Evolutionary conservation across 179 eudicot genomes (phyloP), one percentile per base, ranked within the genome.

Genomic region (Silene coronaria): DNA sequence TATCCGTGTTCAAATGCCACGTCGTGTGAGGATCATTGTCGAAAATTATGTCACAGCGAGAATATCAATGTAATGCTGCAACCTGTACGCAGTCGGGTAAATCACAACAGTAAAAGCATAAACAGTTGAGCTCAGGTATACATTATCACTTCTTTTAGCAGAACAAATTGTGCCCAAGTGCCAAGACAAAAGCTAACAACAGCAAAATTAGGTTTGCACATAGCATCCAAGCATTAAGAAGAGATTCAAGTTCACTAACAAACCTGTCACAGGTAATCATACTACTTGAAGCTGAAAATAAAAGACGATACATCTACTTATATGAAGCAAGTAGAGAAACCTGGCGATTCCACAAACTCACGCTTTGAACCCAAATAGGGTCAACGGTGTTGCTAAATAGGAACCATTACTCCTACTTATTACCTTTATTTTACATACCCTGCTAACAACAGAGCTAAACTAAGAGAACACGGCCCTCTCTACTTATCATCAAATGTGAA

Each of bases 271-370:
- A 30, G 67, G 67, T 66, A 22, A 34, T 19, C 65, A 62, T 42
- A 65, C 67, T 13, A 12, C 62, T 76, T 14, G 24, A 34, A 34
- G 42, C 42, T 34, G 9, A 34, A 34, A 34, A 34, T 8, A 26
- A 71, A 75, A 11, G 12, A 8, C 28, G 76, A 46, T 32, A 36
- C 68, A 67, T 59, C 58, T 53, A 16, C 38, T 73, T 80, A 80
- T 23, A 73, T 85, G 32, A 73, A 53, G 45, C 42, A 72, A 42
- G 55, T 63, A 65, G 76, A 75, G 58, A 72, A 76, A 76, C 76
- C 66, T 57, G 26, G 58, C 48, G 77, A 76, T 77, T 80, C 84
- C 75, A 81, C 71, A 58, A 77, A 77, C 84, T 77, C 76, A 66
- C 70, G 77, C 34, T 68, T 77, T 81, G 84, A 81, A 78, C 78